phyloP scores from a whole-genome alignment of 768 basidiomycete species.

The Tylopilus rubrobrunneus region DNA sequence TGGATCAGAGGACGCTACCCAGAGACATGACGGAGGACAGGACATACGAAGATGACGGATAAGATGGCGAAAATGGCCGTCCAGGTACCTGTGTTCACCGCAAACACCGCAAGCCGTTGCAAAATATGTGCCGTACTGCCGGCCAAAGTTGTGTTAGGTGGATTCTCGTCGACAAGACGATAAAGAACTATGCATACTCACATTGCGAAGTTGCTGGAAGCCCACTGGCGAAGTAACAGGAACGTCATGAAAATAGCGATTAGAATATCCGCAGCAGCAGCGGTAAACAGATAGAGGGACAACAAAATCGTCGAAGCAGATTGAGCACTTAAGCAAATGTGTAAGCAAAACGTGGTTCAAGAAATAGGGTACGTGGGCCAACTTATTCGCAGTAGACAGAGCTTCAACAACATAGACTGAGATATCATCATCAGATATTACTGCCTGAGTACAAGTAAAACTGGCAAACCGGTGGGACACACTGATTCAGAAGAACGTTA shows the following conservation, averaged over 20 bases:
- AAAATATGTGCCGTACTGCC: conserved; percentile 6
- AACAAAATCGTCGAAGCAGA: neutral
- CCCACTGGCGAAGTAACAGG: conserved; percentile 1
- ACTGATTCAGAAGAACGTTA: neutral
- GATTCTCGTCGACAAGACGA: neutral
- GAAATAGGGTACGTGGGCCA: neutral
- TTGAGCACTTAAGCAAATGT: neutral
- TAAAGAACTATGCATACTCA: neutral
- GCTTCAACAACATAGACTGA: neutral
- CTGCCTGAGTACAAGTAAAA: neutral
- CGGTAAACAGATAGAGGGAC: neutral
- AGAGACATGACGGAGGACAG: neutral
- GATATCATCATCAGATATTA: neutral
- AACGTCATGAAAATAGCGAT: conserved; percentile 4
- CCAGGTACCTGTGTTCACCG: conserved; percentile 34
- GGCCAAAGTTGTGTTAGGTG: neutral
- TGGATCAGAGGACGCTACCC: neutral
- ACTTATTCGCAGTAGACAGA: neutral
- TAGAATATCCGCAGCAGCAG: conserved; percentile 6
- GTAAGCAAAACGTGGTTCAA: neutral
- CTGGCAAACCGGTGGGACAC: neutral
- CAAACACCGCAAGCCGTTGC: conserved; percentile 10
- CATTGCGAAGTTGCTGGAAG: neutral
- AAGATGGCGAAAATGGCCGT: conserved; percentile 49
- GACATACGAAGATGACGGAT: conserved; percentile 35